Base-by-base conservation (phyloP, 129 eudicot species). In the Kitagawia praeruptora region DNA sequence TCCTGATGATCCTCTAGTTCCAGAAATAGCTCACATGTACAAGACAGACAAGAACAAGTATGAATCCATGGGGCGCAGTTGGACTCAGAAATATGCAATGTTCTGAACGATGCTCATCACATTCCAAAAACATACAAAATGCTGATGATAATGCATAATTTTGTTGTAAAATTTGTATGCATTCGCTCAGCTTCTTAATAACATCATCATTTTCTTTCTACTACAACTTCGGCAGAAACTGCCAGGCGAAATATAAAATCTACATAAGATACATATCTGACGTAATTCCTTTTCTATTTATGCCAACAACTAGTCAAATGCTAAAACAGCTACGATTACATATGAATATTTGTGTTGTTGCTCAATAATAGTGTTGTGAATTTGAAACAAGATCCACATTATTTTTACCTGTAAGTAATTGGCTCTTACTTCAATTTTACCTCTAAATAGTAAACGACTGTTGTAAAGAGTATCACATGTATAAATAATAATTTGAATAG, bases 61-160 rank as follows among this genome's bases (percentile, higher is more conserved):
- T 47, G 96, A 91, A 73, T 82, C 93, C 39, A 89, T 89, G 96
- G 96, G 91, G 58, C 85, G 93, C 10, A 88, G 82, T 79, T 91
- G 96, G 96, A 91, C 96, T 54, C 93, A 91, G 56, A 91, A 91
- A 80, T 88, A 91, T 81, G 96, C 96, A 83, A 91, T 89, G 96
- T 88, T 76, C 58, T 91, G 87, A 61, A 61, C 6, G 4, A 89
- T 46, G 63, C 49, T 61, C 51, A 5, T 41, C 67, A 70, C 6
- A 70, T n/a, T 61, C 13, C 34, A 61, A 25, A 61, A n/a, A 8
- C 69, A 61, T 61, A 61, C 34, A n/a, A 61, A 61, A 3, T 61
- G 69, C 69, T n/a, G 4, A 61, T 25, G 14, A 25, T n/a, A 25
- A n/a, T n/a, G 16, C 69, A 61, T n/a, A 61, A 61, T 61, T 61